These are phyloP conservation scores for thale cress (Arabidopsis thaliana) DNA, from an alignment of 345 rosid species.

Conservation along the genomic window TAIR10.1 NC_003070.9:10513501-10514000, in stretches of 20 bases:
- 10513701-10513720: slow-evolving; percentile 83
- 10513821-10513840: slow-evolving; percentile 86
- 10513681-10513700: slow-evolving; percentile 53
- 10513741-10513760: slow-evolving; percentile 85
- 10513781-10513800: slow-evolving; percentile 69
- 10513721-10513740: slow-evolving; percentile 85
- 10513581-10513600: slow-evolving; percentile 70
- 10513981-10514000: slow-evolving; percentile 45
- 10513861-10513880: slow-evolving; percentile 92
- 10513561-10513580: slow-evolving; percentile 58
- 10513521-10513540: slow-evolving; percentile 72
- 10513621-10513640: slow-evolving; percentile 74
- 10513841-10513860: slow-evolving; percentile 88
- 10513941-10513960: slow-evolving; percentile 75
- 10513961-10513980: slow-evolving; percentile 62
- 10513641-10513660: slow-evolving; percentile 38
- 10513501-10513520: slow-evolving; percentile 89
- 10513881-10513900: slow-evolving; percentile 61
- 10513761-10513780: slow-evolving; percentile 84
- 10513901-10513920: slow-evolving; percentile 58
- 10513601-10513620: slow-evolving; percentile 64
- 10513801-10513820: slow-evolving; percentile 93
- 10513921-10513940: slow-evolving; percentile 63
- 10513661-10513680: slow-evolving; percentile 63
- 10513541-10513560: slow-evolving; percentile 75